Evolutionary conservation across 305 asterid species (phyloP).

Genomic region (Fraxinus platypoda): DNA sequence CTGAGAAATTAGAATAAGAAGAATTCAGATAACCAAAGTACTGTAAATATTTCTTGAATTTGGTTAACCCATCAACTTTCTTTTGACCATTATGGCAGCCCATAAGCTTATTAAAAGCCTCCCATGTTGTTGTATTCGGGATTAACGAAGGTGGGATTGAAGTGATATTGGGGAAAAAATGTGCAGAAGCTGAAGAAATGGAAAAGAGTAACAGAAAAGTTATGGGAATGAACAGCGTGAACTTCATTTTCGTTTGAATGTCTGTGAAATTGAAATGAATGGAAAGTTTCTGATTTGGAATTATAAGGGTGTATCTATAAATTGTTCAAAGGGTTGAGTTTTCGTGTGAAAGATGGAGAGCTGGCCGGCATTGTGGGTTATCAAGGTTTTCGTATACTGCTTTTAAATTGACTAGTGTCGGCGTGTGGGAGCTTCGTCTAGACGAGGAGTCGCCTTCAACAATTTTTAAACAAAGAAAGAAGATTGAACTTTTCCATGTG

Average conservation of each 20-base stretch:
- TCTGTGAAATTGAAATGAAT: not conserved
- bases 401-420: not conserved
- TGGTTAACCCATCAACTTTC: constrained; percentile 49
- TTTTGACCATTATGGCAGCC: constrained; percentile 61
- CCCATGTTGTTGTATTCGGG: constrained; percentile 60
- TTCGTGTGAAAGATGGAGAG: not conserved
- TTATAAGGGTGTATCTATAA: not conserved
- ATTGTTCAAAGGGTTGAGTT: not conserved
- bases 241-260: constrained; percentile 32
- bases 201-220: constrained; percentile 14
- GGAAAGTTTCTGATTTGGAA: not conserved
- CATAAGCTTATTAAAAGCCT: constrained; percentile 39
- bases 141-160: constrained; percentile 48
- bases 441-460: not conserved
- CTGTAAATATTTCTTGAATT: constrained; percentile 60
- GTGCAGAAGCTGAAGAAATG: constrained; percentile 37
- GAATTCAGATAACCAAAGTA: constrained; percentile 60
- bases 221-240: constrained; percentile 15
- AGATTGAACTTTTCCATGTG: not conserved
- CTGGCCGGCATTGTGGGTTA: not conserved
- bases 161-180: constrained; percentile 62
- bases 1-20: constrained; percentile 46
- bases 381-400: too few relatives aligned
- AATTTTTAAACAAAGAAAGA: not conserved
- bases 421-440: not conserved